Conservation (phyloP, 345 rosid genomes). For the Eucalyptus leucophloia region DNA sequence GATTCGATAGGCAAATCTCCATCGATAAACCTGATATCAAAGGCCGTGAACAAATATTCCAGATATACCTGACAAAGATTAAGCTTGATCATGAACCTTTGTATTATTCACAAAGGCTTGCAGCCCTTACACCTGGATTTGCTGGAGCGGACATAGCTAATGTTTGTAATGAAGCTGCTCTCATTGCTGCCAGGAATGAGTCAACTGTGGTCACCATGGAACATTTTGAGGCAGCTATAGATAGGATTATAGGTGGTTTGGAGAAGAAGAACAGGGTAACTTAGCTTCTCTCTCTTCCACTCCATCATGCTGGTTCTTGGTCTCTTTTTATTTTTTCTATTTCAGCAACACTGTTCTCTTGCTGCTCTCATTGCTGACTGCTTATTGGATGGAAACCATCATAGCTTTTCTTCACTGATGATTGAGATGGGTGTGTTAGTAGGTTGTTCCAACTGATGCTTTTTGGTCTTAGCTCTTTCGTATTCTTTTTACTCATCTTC, state of each 20-base stretch:
- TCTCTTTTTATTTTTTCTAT: background rate
- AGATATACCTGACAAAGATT: slow-evolving; percentile 67
- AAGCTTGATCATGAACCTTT: slow-evolving; percentile 79
- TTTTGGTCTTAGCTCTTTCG: background rate
- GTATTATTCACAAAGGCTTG: slow-evolving; percentile 76
- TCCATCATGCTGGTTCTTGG: background rate
- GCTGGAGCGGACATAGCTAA: slow-evolving; percentile 98
- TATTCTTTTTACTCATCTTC: background rate
- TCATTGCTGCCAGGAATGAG: slow-evolving; percentile 78
- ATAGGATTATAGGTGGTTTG: slow-evolving; percentile 94
- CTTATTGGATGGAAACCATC: background rate
- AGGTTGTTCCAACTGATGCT: background rate
- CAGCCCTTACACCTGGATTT: slow-evolving; percentile 94
- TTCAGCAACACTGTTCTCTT: background rate
- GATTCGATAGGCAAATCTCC: slow-evolving; percentile 83
- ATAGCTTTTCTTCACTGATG: background rate
- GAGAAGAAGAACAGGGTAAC: slow-evolving; percentile 91
- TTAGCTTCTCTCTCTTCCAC: background rate
- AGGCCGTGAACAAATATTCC: slow-evolving; percentile 86
- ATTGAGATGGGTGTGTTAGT: background rate
- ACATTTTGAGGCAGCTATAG: slow-evolving; percentile 91
- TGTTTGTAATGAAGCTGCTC: slow-evolving; percentile 92
- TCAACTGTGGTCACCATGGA: slow-evolving; percentile 45
- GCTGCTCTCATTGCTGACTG: background rate
- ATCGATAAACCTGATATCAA: slow-evolving; percentile 91